Conservation (phyloP, 2,329 filamentous ascomycete genomes). For the Eutypella sp. region DNA sequence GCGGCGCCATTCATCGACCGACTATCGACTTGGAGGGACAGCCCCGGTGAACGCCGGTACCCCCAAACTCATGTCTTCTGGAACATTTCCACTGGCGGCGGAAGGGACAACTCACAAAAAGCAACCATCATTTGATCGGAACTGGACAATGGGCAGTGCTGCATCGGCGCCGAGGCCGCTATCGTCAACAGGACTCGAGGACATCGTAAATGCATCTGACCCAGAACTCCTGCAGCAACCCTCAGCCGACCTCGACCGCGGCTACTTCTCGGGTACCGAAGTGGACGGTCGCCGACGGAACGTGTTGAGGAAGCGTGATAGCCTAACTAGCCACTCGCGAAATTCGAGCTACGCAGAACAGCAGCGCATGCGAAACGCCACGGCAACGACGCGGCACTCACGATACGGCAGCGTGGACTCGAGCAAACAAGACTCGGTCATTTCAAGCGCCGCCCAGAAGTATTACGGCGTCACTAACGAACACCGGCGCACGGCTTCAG, state of each 20-base stretch:
- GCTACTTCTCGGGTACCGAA: constrained; percentile 91
- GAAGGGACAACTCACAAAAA: constrained; percentile 50
- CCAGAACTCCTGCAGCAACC: constrained; percentile 38
- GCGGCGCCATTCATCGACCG: constrained; percentile 81
- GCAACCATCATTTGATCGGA: constrained; percentile 64
- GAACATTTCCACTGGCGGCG: constrained; percentile 35
- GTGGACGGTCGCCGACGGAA: constrained; percentile 67
- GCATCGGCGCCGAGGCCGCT: constrained; percentile 45
- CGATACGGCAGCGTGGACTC: constrained; percentile 77
- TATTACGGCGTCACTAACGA: constrained; percentile 57
- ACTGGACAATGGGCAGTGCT: constrained; percentile 59
- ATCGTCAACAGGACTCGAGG: constrained; percentile 48
- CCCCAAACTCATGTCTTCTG: constrained; percentile 39
- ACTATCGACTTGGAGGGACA: constrained; percentile 50
- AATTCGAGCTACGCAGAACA: constrained; percentile 76
- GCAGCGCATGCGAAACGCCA: constrained; percentile 60
- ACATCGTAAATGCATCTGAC: constrained; percentile 35
- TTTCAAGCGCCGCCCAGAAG: constrained; percentile 63
- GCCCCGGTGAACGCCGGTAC: constrained; percentile 28
- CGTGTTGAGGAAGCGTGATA: constrained; percentile 74
- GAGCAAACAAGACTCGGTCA: constrained; percentile 49
- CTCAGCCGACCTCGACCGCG: constrained; percentile 67
- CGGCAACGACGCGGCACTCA: constrained; percentile 66
- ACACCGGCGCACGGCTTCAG: constrained; percentile 58
- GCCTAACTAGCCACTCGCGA: constrained; percentile 55